Percentiles rank a stretch among this genome's conserved stretches.
Evolutionary conservation across 208 protist genomes (phyloP).

Genomic region (Crithidia bombi): DNA sequence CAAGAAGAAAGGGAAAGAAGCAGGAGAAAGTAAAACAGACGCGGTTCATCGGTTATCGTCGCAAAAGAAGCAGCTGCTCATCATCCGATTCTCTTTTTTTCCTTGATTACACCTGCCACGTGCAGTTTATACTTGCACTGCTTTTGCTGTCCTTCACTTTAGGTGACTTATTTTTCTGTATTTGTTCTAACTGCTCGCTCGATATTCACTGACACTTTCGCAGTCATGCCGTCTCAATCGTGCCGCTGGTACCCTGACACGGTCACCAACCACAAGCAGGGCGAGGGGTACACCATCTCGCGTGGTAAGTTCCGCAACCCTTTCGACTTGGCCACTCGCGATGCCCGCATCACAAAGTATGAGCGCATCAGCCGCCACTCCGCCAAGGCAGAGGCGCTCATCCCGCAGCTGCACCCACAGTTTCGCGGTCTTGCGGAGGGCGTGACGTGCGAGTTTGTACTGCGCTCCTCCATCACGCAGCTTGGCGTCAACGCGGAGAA

Average conservation of each 20-base stretch:
- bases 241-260: slow-evolving; percentile 88
- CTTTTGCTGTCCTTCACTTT: no score
- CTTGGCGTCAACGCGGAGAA: slow-evolving; percentile 88
- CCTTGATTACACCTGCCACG: background rate
- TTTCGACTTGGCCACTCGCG: slow-evolving; percentile 80
- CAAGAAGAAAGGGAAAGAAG: no score
- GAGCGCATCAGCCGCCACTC: slow-evolving; percentile 35
- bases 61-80: no score
- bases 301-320: slow-evolving; percentile 71
- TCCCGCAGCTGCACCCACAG: slow-evolving; percentile 66
- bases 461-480: slow-evolving; percentile 90
- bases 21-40: no score
- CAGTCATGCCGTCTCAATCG: slow-evolving; percentile 51
- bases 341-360: slow-evolving; percentile 58
- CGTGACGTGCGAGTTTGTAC: slow-evolving; percentile 77
- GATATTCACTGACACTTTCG: slow-evolving; percentile 12
- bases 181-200: background rate
- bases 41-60: no score
- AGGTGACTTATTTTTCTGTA: no score
- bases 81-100: slow-evolving; percentile 5
- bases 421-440: slow-evolving; percentile 76
- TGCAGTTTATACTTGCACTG: no score
- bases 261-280: slow-evolving; percentile 62
- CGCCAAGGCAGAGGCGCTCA: slow-evolving; percentile 44
- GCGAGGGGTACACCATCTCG: slow-evolving; percentile 71